A percentile compares a stretch with the other conserved stretches of the same genome.
phyloP scores from a whole-genome alignment of 345 rosid genomes.

The Salix arbutifolia region DNA sequence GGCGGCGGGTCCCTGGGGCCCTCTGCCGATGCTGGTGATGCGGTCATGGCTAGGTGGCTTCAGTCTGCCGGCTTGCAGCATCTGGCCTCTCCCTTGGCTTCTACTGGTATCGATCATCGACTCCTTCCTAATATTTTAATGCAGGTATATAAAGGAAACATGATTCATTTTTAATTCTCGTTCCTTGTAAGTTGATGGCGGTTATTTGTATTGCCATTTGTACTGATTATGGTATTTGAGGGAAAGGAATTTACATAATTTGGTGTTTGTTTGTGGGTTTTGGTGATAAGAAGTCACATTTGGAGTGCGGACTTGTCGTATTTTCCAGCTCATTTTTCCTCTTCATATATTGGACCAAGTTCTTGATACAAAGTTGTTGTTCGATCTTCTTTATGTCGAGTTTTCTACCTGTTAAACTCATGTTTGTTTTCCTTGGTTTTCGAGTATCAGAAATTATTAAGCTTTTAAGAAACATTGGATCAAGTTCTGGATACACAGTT shows the following conservation, averaged over 20 bases:
- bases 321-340: no score
- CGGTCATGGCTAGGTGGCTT: constrained; percentile 98
- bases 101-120: constrained; percentile 72
- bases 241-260: constrained; percentile 2
- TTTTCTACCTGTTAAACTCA: no score
- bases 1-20: constrained; percentile 51
- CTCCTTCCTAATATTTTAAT: constrained; percentile 79
- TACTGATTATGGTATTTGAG: neutral
- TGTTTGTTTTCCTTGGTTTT: neutral
- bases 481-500: neutral
- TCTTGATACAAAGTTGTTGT: neutral
- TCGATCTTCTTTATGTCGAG: neutral
- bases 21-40: constrained; percentile 78
- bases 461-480: no score
- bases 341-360: neutral
- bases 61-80: constrained; percentile 99
- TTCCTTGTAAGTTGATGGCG: neutral
- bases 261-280: neutral
- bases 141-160: constrained; percentile 53
- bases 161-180: neutral
- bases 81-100: constrained; percentile 94
- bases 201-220: neutral
- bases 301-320: neutral
- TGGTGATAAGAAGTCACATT: neutral
- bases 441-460: neutral